A percentile compares a stretch with the other conserved stretches of the same genome.
These are phyloP conservation scores for Sphaerobolus stellatus DNA, from an alignment of 1,284 basidiomycete genomes.

Conservation along the genomic window DNA sequence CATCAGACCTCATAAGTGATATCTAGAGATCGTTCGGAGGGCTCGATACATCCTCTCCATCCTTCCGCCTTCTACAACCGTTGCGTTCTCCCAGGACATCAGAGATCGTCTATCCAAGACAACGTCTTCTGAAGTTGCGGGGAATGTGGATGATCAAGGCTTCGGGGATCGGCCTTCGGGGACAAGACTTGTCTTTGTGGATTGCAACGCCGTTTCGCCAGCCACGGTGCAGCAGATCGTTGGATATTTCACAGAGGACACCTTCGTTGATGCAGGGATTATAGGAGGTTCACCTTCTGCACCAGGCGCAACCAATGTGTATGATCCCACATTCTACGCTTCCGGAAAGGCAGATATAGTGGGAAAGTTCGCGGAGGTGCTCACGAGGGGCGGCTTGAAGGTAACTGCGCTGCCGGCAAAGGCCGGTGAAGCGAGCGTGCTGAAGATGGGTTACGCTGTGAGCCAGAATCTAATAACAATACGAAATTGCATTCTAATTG, in stretches of 20 bases:
- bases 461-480: conserved; percentile 18
- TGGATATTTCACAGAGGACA: conserved; percentile 42
- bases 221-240: conserved; percentile 50
- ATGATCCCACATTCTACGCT: conserved; percentile 57
- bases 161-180: neutral
- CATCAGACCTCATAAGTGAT: neutral
- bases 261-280: conserved; percentile 57
- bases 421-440: conserved; percentile 57
- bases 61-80: conserved; percentile 54
- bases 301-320: conserved; percentile 30
- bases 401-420: conserved; percentile 45
- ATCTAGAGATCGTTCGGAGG: conserved; percentile 42
- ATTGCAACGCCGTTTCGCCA: conserved; percentile 60
- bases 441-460: conserved; percentile 66
- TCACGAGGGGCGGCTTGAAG: conserved; percentile 47
- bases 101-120: neutral
- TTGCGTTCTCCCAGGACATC: conserved; percentile 47
- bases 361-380: conserved; percentile 37
- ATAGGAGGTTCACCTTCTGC: conserved; percentile 51
- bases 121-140: neutral
- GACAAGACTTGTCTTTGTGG: conserved; percentile 42
- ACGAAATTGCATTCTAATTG: neutral
- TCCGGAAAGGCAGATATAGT: conserved; percentile 43
- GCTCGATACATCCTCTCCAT: conserved; percentile 55
- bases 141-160: neutral